Evolutionary conservation across 768 basidiomycete species (phyloP).

Genomic region (Lactarius indigo): DNA sequence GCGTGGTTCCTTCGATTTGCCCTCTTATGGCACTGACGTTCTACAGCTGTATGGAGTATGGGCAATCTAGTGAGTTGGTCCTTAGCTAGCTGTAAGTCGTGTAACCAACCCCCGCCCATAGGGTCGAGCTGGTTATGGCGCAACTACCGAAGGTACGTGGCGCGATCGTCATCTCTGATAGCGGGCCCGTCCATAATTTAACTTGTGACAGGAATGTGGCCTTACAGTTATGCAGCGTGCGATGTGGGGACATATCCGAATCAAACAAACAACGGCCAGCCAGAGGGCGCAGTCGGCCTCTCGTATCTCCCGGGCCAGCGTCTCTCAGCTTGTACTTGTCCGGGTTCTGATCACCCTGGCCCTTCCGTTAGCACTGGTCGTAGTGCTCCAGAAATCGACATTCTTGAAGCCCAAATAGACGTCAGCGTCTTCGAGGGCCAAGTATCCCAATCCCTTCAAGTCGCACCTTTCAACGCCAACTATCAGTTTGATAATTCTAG

Average conservation of each 20-base stretch:
- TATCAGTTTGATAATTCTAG: constrained; percentile 58
- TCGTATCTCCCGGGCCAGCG: constrained; percentile 86
- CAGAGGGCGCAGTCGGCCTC: constrained; percentile 47
- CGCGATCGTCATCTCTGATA: background rate
- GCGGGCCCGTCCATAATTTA: background rate
- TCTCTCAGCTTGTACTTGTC: constrained; percentile 84
- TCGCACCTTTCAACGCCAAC: constrained; percentile 71
- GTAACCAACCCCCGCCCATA: constrained; percentile 34
- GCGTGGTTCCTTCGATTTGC: constrained; percentile 29
- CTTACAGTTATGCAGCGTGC: constrained; percentile 80
- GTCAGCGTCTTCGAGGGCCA: constrained; percentile 47
- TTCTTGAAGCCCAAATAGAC: constrained; percentile 81
- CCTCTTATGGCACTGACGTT: constrained; percentile 5
- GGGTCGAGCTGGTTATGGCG: constrained; percentile 86
- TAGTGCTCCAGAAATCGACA: constrained; percentile 89
- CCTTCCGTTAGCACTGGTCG: constrained; percentile 62
- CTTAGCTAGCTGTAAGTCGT: background rate
- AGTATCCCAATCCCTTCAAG: constrained; percentile 79
- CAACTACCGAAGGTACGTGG: constrained; percentile 69
- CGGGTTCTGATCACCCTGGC: constrained; percentile 84
- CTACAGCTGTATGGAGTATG: constrained; percentile 65
- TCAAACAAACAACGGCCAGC: constrained; percentile 61
- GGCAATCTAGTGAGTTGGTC: constrained; percentile 51
- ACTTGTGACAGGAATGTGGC: constrained; percentile 48
- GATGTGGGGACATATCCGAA: constrained; percentile 85